Evolutionary conservation across 164 flowering plant genomes (phyloP).

Genomic region (Vitis amurensis): DNA sequence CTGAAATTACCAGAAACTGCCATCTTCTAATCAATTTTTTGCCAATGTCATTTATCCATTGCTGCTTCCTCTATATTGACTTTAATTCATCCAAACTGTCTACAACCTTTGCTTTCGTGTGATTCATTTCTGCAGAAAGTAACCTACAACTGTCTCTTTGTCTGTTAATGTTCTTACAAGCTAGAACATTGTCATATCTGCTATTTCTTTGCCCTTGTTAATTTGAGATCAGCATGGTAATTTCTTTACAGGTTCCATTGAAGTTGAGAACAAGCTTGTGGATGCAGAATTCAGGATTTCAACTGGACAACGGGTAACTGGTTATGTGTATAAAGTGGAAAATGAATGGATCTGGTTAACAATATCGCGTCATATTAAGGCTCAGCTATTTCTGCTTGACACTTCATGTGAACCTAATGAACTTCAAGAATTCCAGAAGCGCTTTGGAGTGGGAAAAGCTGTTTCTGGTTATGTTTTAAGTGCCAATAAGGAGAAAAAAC

Average conservation of each 20-base stretch:
- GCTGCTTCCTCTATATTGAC: too few relatives aligned
- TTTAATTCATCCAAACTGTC: too few relatives aligned
- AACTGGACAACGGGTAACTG: conserved; percentile 57
- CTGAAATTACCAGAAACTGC: too few relatives aligned
- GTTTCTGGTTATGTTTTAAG: conserved; percentile 60
- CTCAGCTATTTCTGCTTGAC: conserved; percentile 76
- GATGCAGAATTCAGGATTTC: conserved; percentile 42
- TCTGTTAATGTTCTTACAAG: too few relatives aligned
- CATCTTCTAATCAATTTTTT: too few relatives aligned
- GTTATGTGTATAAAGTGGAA: conserved; percentile 82
- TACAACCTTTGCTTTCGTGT: too few relatives aligned
- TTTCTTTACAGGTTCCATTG: conserved; percentile 37
- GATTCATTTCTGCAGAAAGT: too few relatives aligned
- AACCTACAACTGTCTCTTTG: too few relatives aligned
- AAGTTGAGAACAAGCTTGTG: conserved; percentile 16
- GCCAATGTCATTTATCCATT: too few relatives aligned
- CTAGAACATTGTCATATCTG: neutral
- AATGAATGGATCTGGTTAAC: conserved; percentile 81
- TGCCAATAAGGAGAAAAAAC: conserved; percentile 56
- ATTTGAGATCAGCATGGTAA: neutral
- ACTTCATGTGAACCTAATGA: conserved; percentile 72
- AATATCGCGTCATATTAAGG: conserved; percentile 62
- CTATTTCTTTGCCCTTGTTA: neutral
- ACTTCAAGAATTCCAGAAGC: conserved; percentile 61
- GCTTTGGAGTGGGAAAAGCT: conserved; percentile 62